A percentile compares a stretch with the other conserved stretches of the same genome.
Conservation (phyloP, 495 filamentous ascomycete species). For the Hyaloscypha variabilis region DNA sequence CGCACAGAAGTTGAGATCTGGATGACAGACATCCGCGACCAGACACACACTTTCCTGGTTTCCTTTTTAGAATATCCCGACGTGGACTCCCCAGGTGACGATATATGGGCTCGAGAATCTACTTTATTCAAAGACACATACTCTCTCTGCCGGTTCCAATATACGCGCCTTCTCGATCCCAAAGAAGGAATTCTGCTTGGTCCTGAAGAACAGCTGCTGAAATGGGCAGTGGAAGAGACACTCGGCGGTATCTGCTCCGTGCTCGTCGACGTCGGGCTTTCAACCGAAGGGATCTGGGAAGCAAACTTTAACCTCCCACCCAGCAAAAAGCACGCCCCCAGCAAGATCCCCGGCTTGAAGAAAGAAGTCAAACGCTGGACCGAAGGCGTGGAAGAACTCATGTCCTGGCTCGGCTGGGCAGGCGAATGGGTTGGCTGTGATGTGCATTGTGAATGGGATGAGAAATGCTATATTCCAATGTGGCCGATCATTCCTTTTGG, state of each 20-base stretch:
- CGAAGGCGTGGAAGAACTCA: slow-evolving; percentile 33
- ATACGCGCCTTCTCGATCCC: slow-evolving; percentile 29
- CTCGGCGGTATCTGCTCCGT: slow-evolving; percentile 34
- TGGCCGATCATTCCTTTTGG: slow-evolving; percentile 34
- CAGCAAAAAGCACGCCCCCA: not conserved
- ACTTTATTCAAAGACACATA: slow-evolving; percentile 28
- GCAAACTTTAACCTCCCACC: slow-evolving; percentile 19
- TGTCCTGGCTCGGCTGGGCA: slow-evolving; percentile 42
- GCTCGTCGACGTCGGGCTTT: slow-evolving; percentile 33
- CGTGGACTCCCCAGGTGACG: not conserved
- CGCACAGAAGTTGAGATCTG: not conserved
- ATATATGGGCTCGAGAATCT: slow-evolving; percentile 20
- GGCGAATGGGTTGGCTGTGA: slow-evolving; percentile 34
- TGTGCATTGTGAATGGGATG: slow-evolving; percentile 34
- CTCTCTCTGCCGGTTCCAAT: slow-evolving; percentile 33
- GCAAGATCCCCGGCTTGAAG: not conserved
- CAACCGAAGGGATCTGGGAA: slow-evolving; percentile 30
- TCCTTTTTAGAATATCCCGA: slow-evolving; percentile 30
- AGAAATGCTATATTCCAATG: slow-evolving; percentile 41
- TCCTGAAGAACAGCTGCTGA: slow-evolving; percentile 27
- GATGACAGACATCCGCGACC: slow-evolving; percentile 22
- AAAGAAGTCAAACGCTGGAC: slow-evolving; percentile 29
- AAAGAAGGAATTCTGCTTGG: slow-evolving; percentile 21
- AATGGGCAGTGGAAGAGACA: slow-evolving; percentile 34
- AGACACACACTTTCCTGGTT: slow-evolving; percentile 29